Conservation (phyloP, 2,329 filamentous ascomycete species). For the Fusarium multiceps region DNA sequence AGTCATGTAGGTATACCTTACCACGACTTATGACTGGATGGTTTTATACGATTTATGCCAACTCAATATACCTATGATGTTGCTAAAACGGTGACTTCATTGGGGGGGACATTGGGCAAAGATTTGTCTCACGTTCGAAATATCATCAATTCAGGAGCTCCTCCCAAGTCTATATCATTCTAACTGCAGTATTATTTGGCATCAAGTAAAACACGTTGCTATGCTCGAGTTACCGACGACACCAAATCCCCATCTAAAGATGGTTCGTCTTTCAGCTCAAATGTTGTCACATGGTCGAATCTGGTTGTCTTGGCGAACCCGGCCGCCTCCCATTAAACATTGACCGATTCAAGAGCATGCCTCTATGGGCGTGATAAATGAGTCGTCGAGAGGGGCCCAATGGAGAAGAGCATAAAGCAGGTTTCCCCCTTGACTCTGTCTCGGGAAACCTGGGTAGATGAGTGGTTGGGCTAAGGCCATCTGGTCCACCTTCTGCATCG, state of each 20-base stretch:
- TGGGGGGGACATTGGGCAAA: background rate
- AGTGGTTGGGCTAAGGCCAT: background rate
- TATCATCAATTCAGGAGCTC: background rate
- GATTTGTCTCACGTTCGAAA: background rate
- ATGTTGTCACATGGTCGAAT: background rate
- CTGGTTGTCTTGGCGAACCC: background rate
- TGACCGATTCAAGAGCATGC: background rate
- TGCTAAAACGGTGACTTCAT: background rate
- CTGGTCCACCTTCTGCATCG: background rate
- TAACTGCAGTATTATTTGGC: background rate
- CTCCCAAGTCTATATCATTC: background rate
- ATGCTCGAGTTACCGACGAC: background rate
- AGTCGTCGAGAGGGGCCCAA: background rate
- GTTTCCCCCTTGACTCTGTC: background rate
- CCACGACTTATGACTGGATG: conserved; percentile 18
- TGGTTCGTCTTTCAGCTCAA: background rate
- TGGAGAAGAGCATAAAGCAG: background rate
- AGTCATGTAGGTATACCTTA: background rate
- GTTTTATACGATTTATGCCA: conserved; percentile 22
- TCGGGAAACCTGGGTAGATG: background rate
- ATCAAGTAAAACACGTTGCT: background rate
- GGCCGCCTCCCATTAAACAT: background rate
- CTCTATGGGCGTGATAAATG: background rate
- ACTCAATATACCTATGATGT: background rate
- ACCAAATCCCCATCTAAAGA: background rate